A percentile compares a stretch with the other conserved stretches of the same genome.
phyloP scores from a whole-genome alignment of 2,329 filamentous ascomycete genomes.

The Exophiala phaeomuriformis region DNA sequence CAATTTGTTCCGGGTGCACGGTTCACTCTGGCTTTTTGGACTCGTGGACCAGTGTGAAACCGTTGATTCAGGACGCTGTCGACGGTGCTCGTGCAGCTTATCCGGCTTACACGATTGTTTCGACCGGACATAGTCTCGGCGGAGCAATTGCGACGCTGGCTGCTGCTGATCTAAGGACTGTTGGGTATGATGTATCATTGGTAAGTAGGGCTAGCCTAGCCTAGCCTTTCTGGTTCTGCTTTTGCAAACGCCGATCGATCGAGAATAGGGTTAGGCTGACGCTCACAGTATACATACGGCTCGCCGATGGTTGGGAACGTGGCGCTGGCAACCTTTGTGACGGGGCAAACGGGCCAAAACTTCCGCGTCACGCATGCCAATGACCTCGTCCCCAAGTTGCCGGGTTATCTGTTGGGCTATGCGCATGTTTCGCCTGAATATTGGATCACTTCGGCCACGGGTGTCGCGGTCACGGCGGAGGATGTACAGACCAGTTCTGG shows the following conservation, averaged over 20 bases:
- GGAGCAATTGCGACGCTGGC: constrained; percentile 46
- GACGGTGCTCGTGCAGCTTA: constrained; percentile 31
- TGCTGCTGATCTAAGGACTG: constrained; percentile 40
- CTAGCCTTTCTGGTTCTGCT: background rate
- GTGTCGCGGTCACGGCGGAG: constrained; percentile 28
- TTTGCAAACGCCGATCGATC: too few relatives aligned
- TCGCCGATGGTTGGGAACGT: constrained; percentile 38
- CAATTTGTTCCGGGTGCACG: constrained; percentile 40
- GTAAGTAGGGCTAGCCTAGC: constrained; percentile 28
- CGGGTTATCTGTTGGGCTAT: constrained; percentile 31
- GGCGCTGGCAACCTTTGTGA: constrained; percentile 35
- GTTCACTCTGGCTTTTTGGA: constrained; percentile 44
- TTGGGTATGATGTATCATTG: constrained; percentile 37
- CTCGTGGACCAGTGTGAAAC: constrained; percentile 38
- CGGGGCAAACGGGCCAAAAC: constrained; percentile 30
- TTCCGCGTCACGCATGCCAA: constrained; percentile 36
- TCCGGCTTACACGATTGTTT: constrained; percentile 39
- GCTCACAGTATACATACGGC: constrained; percentile 37
- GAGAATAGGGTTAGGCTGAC: background rate
- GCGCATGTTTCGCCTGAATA: constrained; percentile 37
- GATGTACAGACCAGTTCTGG: constrained; percentile 33
- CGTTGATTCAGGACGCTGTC: constrained; percentile 36
- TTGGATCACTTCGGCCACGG: constrained; percentile 34
- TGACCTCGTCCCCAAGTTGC: constrained; percentile 36
- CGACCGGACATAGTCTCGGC: constrained; percentile 47